Evolutionary conservation across 1,139 yeast genomes (phyloP).

Genomic region (Eremothecium cymbalariae): DNA sequence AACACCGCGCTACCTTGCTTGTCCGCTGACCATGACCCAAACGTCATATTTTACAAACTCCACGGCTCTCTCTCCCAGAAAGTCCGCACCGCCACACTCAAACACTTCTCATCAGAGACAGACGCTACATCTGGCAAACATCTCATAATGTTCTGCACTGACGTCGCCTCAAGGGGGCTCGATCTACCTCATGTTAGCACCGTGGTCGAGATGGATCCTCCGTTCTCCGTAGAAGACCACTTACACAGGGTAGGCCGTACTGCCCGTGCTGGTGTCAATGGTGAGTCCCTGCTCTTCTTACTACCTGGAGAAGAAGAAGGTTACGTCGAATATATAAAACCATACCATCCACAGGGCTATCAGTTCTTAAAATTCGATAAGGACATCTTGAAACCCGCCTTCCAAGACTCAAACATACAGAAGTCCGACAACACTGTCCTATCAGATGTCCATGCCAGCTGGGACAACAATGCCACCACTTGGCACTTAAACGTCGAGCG

Average conservation of each 20-base stretch:
- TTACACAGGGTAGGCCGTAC: constrained; percentile 68
- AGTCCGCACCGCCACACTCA: constrained; percentile 67
- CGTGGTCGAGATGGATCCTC: constrained; percentile 63
- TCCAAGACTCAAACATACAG: constrained; percentile 41
- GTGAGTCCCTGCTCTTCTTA: constrained; percentile 63
- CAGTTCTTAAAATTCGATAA: constrained; percentile 45
- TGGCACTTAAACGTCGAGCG: constrained; percentile 91
- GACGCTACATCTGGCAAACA: constrained; percentile 38
- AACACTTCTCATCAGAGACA: constrained; percentile 44
- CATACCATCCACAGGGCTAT: constrained; percentile 60
- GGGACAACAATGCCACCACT: constrained; percentile 95
- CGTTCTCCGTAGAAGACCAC: constrained; percentile 63
- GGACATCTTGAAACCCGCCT: constrained; percentile 48
- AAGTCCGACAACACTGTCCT: constrained; percentile 26
- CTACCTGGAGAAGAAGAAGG: constrained; percentile 85
- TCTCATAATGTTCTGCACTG: constrained; percentile 71
- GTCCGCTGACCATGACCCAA: constrained; percentile 30
- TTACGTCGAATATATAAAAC: constrained; percentile 53
- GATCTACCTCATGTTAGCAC: constrained; percentile 60
- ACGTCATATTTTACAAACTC: constrained; percentile 57
- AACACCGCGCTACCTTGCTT: constrained; percentile 29
- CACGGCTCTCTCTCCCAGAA: constrained; percentile 90
- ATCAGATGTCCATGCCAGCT: constrained; percentile 33
- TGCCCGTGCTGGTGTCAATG: constrained; percentile 62
- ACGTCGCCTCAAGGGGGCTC: constrained; percentile 67